phyloP scores from a whole-genome alignment of 2,329 filamentous ascomycete genomes.

The Nemania serpens region DNA sequence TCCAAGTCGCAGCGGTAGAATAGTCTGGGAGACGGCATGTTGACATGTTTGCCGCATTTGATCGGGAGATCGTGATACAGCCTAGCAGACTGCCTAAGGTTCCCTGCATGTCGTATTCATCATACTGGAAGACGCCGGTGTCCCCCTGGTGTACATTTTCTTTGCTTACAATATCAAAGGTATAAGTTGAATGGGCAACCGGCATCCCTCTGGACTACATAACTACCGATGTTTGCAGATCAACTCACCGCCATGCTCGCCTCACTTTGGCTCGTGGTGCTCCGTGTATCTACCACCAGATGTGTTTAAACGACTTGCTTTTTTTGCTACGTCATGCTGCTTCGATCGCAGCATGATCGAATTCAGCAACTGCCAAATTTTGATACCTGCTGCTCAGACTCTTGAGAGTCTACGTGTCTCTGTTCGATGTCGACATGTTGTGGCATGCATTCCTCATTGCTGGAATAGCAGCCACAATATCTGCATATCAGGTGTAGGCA shows the following conservation, averaged over 20 bases:
- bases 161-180: background rate
- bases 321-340: background rate
- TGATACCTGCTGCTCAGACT: background rate
- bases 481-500: slow-evolving; percentile 1
- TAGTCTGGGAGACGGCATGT: slow-evolving; percentile 13
- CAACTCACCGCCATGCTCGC: slow-evolving; percentile 1
- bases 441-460: slow-evolving; percentile 2
- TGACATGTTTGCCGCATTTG: slow-evolving; percentile 5
- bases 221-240: background rate
- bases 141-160: background rate
- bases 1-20: background rate
- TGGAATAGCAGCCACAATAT: background rate
- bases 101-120: slow-evolving; percentile 7
- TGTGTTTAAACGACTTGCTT: background rate
- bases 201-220: slow-evolving; percentile 1
- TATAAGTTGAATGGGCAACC: slow-evolving; percentile 1
- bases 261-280: slow-evolving; percentile 5
- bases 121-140: background rate
- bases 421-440: background rate
- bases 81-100: background rate
- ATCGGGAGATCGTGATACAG: slow-evolving; percentile 4
- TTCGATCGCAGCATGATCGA: background rate
- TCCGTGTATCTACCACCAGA: background rate
- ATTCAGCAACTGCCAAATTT: background rate
- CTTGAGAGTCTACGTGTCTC: background rate